Conservation (phyloP, 2,329 filamentous ascomycete species). For the Alternaria consortialis region DNA sequence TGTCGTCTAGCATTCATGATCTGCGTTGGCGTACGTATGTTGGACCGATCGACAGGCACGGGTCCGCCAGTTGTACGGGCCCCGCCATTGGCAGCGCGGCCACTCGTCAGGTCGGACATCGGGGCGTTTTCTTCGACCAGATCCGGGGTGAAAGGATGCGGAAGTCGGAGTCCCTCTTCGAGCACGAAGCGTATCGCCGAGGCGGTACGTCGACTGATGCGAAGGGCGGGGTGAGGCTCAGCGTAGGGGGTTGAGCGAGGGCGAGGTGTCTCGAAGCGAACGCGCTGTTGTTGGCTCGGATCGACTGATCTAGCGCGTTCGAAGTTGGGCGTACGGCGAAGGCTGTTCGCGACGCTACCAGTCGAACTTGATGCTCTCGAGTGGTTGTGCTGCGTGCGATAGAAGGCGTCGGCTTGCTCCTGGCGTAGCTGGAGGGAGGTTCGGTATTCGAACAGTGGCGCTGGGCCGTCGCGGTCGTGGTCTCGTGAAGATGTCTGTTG, state of each 20-base stretch:
- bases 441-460: constrained; percentile 38
- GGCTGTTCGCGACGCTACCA: constrained; percentile 58
- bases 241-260: constrained; percentile 42
- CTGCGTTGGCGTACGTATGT: constrained; percentile 84
- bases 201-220: constrained; percentile 83
- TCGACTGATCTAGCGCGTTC: constrained; percentile 58
- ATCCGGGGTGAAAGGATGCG: constrained; percentile 84
- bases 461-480: constrained; percentile 45
- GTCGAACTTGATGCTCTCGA: constrained; percentile 63
- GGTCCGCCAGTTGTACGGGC: constrained; percentile 61
- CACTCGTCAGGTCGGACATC: constrained; percentile 85
- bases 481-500: constrained; percentile 44
- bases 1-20: constrained; percentile 89
- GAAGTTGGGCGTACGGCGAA: constrained; percentile 64
- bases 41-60: constrained; percentile 62
- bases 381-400: constrained; percentile 46
- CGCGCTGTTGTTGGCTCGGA: constrained; percentile 47
- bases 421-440: constrained; percentile 55
- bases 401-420: constrained; percentile 51
- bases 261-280: constrained; percentile 46
- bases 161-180: constrained; percentile 86
- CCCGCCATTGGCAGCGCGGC: constrained; percentile 66
- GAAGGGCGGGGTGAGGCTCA: constrained; percentile 64
- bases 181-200: constrained; percentile 92
- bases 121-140: constrained; percentile 85